Evolutionary conservation across 2,329 filamentous ascomycete species (phyloP), one percentile per base, ranked within the genome.

Genomic region (Blastomyces gilchristii): DNA sequence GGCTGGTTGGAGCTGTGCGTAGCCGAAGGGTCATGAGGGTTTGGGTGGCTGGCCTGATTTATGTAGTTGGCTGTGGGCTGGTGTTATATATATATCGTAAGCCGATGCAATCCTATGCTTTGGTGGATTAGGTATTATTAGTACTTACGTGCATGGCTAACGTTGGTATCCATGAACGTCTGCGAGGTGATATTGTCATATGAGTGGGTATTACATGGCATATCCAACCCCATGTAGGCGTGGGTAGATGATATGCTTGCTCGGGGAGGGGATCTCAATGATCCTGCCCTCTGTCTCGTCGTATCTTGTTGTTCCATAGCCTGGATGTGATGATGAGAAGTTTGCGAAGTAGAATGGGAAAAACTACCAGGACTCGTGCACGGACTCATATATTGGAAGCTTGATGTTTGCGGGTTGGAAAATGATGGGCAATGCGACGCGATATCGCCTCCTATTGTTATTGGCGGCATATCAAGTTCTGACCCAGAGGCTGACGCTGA

Each of bases 1-100:
- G 62, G 67, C 64, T 71, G 69, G 62, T 69, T 71, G 52, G 68
- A 67, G 62, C 70, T 66, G 58, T 74, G 69, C 58, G 74, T 60
- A 50, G 34, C 22, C 62, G 45, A 39, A 57, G 50, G 11, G n/a
- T 22, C 37, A 56, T 54, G 57, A 53, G n/a, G 43, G 14, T n/a
- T 45, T 63, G 39, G 59, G 28, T n/a, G 31, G 31, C 6, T 22
- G 5, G 14, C 14, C 39, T 18, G 43, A 34, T 8, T 47, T 37
- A 3, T 16, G 37, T 16, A 62, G 52, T 37, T 58, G 37, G 22
- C 31, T 43, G 28, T 37, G 31, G n/a, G 53, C 45, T 47, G 22
- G 5, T 49, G 25, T 37, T n/a, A 28, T 25, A 58, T 41, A 22
- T 45, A 31, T 4, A 31, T 22, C 31, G 43, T 59, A n/a, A 59